A percentile compares a stretch with the other conserved stretches of the same genome.
Conservation (phyloP, 768 basidiomycete species). For the Harrya chromipes region DNA sequence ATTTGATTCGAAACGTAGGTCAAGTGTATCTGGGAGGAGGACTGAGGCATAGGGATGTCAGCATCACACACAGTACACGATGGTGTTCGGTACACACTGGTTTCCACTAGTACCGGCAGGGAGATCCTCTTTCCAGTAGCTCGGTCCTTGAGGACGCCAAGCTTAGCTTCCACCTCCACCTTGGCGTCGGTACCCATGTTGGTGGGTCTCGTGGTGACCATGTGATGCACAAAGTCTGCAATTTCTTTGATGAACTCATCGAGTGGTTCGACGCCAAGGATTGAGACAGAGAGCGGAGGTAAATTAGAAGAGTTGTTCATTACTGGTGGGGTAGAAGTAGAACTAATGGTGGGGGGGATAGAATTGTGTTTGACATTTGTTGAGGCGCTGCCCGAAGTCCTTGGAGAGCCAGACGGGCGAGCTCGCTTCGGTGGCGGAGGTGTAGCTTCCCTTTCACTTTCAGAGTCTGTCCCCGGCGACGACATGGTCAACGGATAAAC, state of each 20-base stretch:
- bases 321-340: slow-evolving; percentile 13
- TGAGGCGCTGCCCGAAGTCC: slow-evolving; percentile 20
- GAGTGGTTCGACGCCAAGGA: slow-evolving; percentile 84
- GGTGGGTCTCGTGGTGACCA: slow-evolving; percentile 51
- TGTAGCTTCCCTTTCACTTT: slow-evolving; percentile 25
- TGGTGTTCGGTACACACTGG: slow-evolving; percentile 53
- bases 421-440: slow-evolving; percentile 37
- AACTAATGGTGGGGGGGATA: slow-evolving; percentile 5
- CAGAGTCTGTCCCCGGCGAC: slow-evolving; percentile 28
- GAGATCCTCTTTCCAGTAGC: slow-evolving; percentile 51
- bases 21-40: slow-evolving; percentile 54
- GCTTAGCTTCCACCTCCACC: slow-evolving; percentile 90
- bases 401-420: slow-evolving; percentile 34
- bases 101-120: slow-evolving; percentile 78
- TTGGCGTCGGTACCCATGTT: slow-evolving; percentile 45
- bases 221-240: slow-evolving; percentile 83
- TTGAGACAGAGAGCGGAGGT: slow-evolving; percentile 71
- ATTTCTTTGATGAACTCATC: slow-evolving; percentile 93
- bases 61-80: background rate
- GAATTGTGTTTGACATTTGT: slow-evolving; percentile 22
- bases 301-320: slow-evolving; percentile 34
- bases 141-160: slow-evolving; percentile 70
- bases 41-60: slow-evolving; percentile 45
- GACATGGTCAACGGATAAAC: slow-evolving; percentile 22
- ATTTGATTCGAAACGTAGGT: slow-evolving; percentile 85